Evolutionary conservation across 1,139 yeast species (phyloP), one percentile per base, ranked within the genome.

Genomic region (Martiniozyma asiatica): DNA sequence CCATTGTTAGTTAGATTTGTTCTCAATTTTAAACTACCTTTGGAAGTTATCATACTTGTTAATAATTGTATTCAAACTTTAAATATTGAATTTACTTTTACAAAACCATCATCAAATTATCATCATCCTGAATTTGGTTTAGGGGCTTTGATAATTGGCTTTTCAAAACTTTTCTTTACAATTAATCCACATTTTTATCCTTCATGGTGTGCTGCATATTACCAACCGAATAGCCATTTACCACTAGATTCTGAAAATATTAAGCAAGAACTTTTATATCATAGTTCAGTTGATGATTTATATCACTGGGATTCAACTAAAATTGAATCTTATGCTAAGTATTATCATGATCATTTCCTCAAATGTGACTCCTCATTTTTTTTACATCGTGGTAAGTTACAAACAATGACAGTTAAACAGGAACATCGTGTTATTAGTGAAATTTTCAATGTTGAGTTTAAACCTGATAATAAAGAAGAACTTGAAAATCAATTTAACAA

Each of bases 281-380:
- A 39, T 22, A 40, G 50, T 3, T 40, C 37, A 17, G 43, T 49
- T 14, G 42, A 46, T 23, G 44, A 50, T 12, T 39, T 69, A 13
- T 35, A 58, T 4, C 42, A 48, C 11, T 65, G 73, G 68, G 50
- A 58, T 10, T 59, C 59, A 21, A 45, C 45, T 1, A 56, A 65
- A 34, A 53, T 60, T 7, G 51, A 53, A 11, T 43, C 50, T 15
- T 68, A 65, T 42, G 53, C 65, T 27, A 53, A 60, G 19, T 63
- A 67, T 59, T 52, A 66, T 20, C 51, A 56, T 22, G 13, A 25
- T 11, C 25, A 30, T 12, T 19, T 30, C 6, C 17, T 14, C 8
- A 7, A 21, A 11, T n/a, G n/a, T n/a, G 18, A 17, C 6, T 17
- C 6, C 8, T 6, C 18, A 17, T 6, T 6, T 17, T 17, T 6